A percentile compares a stretch with the other conserved stretches of the same genome.
These are phyloP conservation scores for Penicillium roqueforti DNA, from an alignment of 495 filamentous ascomycete genomes.

Conservation along the genomic window DNA sequence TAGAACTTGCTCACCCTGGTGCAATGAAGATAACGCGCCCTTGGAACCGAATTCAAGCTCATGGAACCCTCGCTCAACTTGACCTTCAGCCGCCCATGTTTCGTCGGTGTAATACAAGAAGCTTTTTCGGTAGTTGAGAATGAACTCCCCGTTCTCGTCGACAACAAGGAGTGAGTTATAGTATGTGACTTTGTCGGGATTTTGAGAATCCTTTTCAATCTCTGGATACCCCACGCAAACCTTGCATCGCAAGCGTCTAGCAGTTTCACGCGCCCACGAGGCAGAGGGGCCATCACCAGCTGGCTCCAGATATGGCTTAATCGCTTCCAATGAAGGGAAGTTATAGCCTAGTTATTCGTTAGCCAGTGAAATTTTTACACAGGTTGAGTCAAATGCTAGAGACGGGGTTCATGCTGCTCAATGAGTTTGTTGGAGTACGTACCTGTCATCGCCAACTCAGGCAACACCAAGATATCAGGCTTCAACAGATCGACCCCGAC, in stretches of 20 bases:
- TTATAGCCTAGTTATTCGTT: constrained; percentile 67
- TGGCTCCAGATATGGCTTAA: constrained; percentile 77
- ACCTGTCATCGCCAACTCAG: constrained; percentile 88
- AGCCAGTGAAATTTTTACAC: background rate
- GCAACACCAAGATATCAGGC: constrained; percentile 66
- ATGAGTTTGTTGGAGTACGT: constrained; percentile 21
- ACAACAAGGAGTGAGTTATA: constrained; percentile 87
- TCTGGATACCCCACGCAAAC: constrained; percentile 94
- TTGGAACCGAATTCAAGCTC: constrained; percentile 29
- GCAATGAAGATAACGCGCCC: background rate
- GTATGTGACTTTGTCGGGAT: constrained; percentile 32
- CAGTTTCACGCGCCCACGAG: constrained; percentile 73
- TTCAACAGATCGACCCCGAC: constrained; percentile 27
- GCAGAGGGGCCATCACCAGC: constrained; percentile 68
- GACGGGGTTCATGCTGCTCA: background rate
- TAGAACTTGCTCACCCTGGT: background rate
- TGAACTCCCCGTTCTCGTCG: constrained; percentile 61
- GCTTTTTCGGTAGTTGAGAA: constrained; percentile 83
- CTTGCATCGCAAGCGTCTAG: constrained; percentile 65
- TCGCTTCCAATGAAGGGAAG: constrained; percentile 72
- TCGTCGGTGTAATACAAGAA: constrained; percentile 92
- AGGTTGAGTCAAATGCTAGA: background rate
- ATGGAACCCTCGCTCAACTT: constrained; percentile 48
- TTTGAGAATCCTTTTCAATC: constrained; percentile 27
- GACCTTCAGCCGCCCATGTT: constrained; percentile 80